Evolutionary conservation across 257 asterid species (phyloP), one percentile per base, ranked within the genome.

Genomic region (Apocynum venetum): DNA sequence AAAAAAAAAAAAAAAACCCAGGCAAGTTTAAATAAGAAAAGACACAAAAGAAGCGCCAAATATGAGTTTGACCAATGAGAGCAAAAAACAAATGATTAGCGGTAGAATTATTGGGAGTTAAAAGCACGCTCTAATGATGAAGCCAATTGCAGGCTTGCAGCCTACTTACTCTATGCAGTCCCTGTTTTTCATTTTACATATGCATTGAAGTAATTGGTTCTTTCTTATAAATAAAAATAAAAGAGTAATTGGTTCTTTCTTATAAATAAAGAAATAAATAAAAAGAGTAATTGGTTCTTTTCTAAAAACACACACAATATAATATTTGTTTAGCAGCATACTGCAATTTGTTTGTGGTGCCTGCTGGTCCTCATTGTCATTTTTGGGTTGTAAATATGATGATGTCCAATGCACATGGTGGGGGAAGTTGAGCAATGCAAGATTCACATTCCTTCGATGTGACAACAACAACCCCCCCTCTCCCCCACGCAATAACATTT

Each of bases 41-140:
- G 57, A 69, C 70, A 43, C 2, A 17, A 67, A 69, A 53, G 80
- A 67, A 67, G 80, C 35, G 57, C 80, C 80, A 68, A 77, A 57
- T 15, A 4, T 20, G 19, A 51, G 72, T 36, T 67, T 76, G 74
- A 40, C 80, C 74, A 49, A 65, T 5, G 51, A 15, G 40, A 35
- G 17, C 5, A 53, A 15, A 6, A 14, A 17, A 1, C 17, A 31
- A 46, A 66, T 52, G 51, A 76, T 65, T 65, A 76, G 52, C 4
- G 59, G 7, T 19, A 40, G 51, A 59, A 66, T 40, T 76, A 66
- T 38, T 76, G 53, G 36, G 43, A 25, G 66, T 40, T 38, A 48
- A 76, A 64, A 17, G 64, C 79, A 76, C 57, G 79, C 72, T 10
- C 55, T 47, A 61, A 46, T 75, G 61, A 78, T 78, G 82, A 40